Evolutionary conservation across 1,284 basidiomycete genomes (phyloP).

Genomic region (Cryptococcus sp.): DNA sequence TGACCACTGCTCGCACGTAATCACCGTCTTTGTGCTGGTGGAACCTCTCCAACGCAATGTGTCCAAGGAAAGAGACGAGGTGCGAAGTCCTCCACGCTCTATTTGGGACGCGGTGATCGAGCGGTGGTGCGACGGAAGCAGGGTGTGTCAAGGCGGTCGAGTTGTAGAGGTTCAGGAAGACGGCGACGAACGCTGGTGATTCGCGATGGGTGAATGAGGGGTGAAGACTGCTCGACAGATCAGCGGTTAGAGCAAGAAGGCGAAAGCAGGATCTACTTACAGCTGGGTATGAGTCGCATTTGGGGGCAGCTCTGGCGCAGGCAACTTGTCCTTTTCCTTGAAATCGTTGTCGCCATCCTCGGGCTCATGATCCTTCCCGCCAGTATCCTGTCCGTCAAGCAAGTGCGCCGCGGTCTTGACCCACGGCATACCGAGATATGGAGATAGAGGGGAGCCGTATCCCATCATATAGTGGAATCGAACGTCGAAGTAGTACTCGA

Average conservation of each 20-base stretch:
- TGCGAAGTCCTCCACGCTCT: constrained; percentile 53
- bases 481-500: constrained; percentile 52
- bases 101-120: constrained; percentile 39
- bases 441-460: constrained; percentile 48
- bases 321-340: constrained; percentile 24
- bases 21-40: constrained; percentile 32
- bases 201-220: constrained; percentile 56
- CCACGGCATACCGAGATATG: constrained; percentile 55
- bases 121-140: constrained; percentile 36
- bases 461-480: constrained; percentile 54
- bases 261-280: constrained; percentile 20
- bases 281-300: constrained; percentile 49
- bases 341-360: constrained; percentile 15
- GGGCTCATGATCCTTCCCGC: constrained; percentile 17
- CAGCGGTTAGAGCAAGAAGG: neutral
- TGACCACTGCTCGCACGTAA: constrained; percentile 53
- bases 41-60: constrained; percentile 54
- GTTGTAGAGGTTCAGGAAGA: constrained; percentile 55
- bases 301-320: constrained; percentile 44
- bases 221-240: constrained; percentile 43
- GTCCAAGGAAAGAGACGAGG: constrained; percentile 55
- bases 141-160: constrained; percentile 33
- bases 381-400: constrained; percentile 42
- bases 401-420: constrained; percentile 51
- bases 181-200: constrained; percentile 54